Conservation (phyloP, 164 flowering plant genomes). For the Kingdonia uniflora region DNA sequence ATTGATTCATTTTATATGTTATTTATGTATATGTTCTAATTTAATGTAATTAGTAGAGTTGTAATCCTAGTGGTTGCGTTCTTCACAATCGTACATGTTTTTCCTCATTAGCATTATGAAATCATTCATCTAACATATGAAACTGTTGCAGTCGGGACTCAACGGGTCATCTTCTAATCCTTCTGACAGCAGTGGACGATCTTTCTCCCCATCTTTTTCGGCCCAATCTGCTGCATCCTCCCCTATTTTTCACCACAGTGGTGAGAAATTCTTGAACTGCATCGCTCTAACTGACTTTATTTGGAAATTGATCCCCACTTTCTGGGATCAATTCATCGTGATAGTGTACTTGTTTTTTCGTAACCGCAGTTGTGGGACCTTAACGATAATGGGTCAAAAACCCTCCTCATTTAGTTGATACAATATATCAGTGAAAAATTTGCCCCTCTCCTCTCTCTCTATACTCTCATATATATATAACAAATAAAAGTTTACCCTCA, state of each 20-base stretch:
- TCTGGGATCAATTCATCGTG: background rate
- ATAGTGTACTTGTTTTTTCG: too few relatives aligned
- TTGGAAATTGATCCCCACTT: background rate
- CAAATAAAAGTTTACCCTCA: background rate
- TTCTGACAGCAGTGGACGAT: conserved; percentile 24
- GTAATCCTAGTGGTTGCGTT: too few relatives aligned
- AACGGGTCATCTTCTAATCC: conserved; percentile 27
- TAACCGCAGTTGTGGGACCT: too few relatives aligned
- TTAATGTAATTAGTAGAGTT: too few relatives aligned
- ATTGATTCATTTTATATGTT: too few relatives aligned
- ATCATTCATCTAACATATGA: too few relatives aligned
- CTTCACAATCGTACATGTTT: too few relatives aligned
- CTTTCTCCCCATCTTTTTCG: conserved; percentile 28
- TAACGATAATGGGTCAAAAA: too few relatives aligned
- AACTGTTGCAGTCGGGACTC: conserved; percentile 24
- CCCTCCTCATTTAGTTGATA: too few relatives aligned
- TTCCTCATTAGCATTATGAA: too few relatives aligned
- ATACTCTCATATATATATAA: background rate
- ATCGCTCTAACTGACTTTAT: conserved; percentile 2
- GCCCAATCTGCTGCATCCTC: conserved; percentile 26
- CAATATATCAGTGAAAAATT: background rate
- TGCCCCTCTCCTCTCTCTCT: too few relatives aligned
- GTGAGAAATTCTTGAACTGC: conserved; percentile 10
- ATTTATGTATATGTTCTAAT: too few relatives aligned
- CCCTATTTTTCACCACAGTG: conserved; percentile 27